Evolutionary conservation across 345 rosid genomes (phyloP), one percentile per base, ranked within the genome.

Genomic region (Draba incana): DNA sequence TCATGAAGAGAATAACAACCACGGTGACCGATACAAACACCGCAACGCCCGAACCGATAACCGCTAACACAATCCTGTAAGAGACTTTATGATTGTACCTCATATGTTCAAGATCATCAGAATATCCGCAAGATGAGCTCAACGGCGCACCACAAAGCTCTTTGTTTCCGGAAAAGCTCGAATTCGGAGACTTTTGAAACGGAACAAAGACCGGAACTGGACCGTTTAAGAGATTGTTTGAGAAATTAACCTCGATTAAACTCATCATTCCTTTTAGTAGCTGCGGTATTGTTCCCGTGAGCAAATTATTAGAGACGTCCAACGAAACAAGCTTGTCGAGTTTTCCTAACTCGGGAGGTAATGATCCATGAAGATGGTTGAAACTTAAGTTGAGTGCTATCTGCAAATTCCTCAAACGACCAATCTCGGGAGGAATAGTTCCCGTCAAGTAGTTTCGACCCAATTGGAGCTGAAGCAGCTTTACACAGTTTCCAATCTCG

Each of bases 71-170:
- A 66, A 85, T 80, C 81, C 84, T 82, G 84, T 86, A 90, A 57
- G 97, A 93, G 70, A 90, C 97, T 79, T 69, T 84, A 77, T 85
- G 98, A 73, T 77, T 92, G 80, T 82, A 83, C 64, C 76, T 81
- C 53, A 77, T 73, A 45, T 60, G 79, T 10, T 76, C 82, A 65
- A 76, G 48, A 62, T 68, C 81, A 37, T 70, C 58, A 14, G 86
- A 43, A 68, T 70, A 64, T 48, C 84, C 80, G 76, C 97, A 94
- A 5, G 80, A 58, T 33, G 78, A 75, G 71, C 81, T 81, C 79
- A 93, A 68, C 14, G 97, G 98, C 64, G 85, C 87, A 48, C 96
- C 99, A 41, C 99, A 90, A 30, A 90, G 94, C 69, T 91, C 95
- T 75, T 81, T 90, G 52, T 93, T 93, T 10, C 92, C 87, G 6